phyloP scores from a whole-genome alignment of 139 green algal genomes.

The Asterochloris erici region DNA sequence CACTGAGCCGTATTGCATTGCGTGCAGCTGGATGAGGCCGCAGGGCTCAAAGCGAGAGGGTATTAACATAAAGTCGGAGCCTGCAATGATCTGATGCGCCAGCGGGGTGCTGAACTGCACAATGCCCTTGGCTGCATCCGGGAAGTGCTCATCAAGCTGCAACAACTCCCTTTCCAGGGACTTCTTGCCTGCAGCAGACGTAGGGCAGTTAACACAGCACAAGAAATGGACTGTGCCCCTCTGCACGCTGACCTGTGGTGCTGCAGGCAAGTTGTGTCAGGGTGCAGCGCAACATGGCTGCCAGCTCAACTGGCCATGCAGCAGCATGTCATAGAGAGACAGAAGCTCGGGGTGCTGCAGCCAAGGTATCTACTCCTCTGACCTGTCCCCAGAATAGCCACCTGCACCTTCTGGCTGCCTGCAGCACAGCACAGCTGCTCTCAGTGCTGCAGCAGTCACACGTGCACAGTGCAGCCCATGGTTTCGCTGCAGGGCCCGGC shows the following conservation, averaged over 20 bases:
- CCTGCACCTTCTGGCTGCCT: conserved; percentile 37
- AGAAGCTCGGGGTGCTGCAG: too few species aligned
- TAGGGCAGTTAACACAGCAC: background rate
- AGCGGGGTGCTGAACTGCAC: conserved; percentile 90
- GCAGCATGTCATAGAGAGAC: too few species aligned
- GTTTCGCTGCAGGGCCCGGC: too few species aligned
- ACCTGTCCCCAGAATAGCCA: conserved; percentile 87
- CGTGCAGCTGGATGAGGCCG: conserved; percentile 95
- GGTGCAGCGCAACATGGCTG: too few species aligned
- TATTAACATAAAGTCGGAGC: conserved; percentile 97
- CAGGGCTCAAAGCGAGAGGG: conserved; percentile 98
- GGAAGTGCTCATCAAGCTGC: conserved; percentile 71
- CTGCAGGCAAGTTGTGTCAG: background rate
- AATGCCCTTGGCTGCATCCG: conserved; percentile 71
- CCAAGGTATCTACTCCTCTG: background rate
- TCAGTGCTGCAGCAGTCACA: background rate
- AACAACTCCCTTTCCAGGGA: conserved; percentile 74
- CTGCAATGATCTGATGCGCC: conserved; percentile 92
- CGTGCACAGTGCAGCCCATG: background rate
- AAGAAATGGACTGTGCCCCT: background rate
- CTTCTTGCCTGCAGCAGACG: conserved; percentile 80
- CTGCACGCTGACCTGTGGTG: conserved; percentile 11
- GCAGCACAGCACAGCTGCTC: background rate
- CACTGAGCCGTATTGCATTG: conserved; percentile 91
- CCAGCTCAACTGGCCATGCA: too few species aligned